Conservation (phyloP, 2,329 filamentous ascomycete species). For the Daldinia eschscholtzii region DNA sequence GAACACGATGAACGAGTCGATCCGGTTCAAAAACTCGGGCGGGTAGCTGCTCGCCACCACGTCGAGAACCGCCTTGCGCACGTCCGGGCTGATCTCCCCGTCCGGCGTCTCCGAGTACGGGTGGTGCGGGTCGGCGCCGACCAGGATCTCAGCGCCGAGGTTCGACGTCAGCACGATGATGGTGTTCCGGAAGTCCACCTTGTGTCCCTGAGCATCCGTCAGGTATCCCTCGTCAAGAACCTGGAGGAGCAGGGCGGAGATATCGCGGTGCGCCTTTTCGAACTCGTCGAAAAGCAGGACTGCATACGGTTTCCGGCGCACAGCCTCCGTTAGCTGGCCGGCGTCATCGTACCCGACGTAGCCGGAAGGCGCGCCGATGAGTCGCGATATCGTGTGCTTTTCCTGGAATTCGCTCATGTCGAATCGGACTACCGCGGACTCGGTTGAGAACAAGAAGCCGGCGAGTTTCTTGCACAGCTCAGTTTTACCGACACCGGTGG, state of each 20-base stretch:
- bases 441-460: slow-evolving; percentile 91
- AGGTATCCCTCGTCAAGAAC: slow-evolving; percentile 97
- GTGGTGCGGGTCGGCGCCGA: slow-evolving; percentile 76
- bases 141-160: slow-evolving; percentile 90
- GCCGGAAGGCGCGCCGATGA: slow-evolving; percentile 93
- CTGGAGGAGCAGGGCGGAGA: slow-evolving; percentile 90
- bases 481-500: slow-evolving; percentile 96
- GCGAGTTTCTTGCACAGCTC: slow-evolving; percentile 98
- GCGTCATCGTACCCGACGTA: slow-evolving; percentile 98
- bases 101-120: slow-evolving; percentile 72
- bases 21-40: slow-evolving; percentile 95
- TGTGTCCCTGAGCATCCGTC: slow-evolving; percentile 94
- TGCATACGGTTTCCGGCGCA: slow-evolving; percentile 93
- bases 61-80: slow-evolving; percentile 88
- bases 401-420: slow-evolving; percentile 99
- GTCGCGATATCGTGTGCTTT: slow-evolving; percentile 92
- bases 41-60: slow-evolving; percentile 81
- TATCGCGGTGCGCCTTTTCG: slow-evolving; percentile 96
- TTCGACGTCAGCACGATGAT: slow-evolving; percentile 98
- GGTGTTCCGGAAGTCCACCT: slow-evolving; percentile 96
- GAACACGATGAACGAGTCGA: slow-evolving; percentile 98
- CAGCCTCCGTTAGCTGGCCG: slow-evolving; percentile 94
- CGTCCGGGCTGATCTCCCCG: slow-evolving; percentile 77
- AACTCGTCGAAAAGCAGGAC: slow-evolving; percentile 97
- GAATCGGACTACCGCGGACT: slow-evolving; percentile 90